A percentile compares a stretch with the other conserved stretches of the same genome.
Conservation (phyloP, 768 basidiomycete genomes). For the Lentinula aciculospora region DNA sequence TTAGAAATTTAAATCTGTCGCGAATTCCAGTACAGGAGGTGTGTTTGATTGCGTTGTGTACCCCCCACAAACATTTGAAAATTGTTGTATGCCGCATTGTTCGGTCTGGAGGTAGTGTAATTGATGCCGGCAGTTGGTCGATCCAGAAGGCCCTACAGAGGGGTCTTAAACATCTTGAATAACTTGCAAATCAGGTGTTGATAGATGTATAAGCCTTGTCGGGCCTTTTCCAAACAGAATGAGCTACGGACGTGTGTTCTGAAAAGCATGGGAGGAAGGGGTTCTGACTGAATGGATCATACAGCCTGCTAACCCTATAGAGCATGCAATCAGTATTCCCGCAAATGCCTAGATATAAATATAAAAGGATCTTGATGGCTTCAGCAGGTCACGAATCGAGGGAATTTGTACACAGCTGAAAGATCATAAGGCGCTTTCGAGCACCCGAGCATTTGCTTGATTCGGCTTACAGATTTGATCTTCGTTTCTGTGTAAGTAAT, state of each 20-base stretch:
- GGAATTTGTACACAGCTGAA: neutral
- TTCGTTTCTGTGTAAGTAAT: slow-evolving; percentile 15
- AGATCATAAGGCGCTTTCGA: slow-evolving; percentile 17
- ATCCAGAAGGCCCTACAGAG: slow-evolving; percentile 3
- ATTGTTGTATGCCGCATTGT: neutral
- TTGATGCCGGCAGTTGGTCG: slow-evolving; percentile 3
- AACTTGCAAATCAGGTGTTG: neutral
- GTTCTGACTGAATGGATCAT: neutral
- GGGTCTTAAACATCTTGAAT: neutral
- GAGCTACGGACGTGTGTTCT: neutral
- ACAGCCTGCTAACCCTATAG: neutral
- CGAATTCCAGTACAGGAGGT: neutral
- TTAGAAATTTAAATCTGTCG: neutral
- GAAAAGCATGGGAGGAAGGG: neutral
- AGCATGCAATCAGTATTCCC: neutral
- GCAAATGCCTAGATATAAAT: neutral
- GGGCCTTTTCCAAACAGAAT: neutral
- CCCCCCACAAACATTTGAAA: neutral
- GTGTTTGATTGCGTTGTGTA: neutral
- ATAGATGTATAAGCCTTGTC: neutral
- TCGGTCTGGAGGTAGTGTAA: neutral
- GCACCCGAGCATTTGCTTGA: slow-evolving; percentile 18
- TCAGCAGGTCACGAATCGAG: neutral
- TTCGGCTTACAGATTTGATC: neutral
- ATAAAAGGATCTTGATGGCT: neutral